These are phyloP conservation scores for Coprinellus micaceus DNA, from an alignment of 768 basidiomycete genomes.

Conservation along the genomic window DNA sequence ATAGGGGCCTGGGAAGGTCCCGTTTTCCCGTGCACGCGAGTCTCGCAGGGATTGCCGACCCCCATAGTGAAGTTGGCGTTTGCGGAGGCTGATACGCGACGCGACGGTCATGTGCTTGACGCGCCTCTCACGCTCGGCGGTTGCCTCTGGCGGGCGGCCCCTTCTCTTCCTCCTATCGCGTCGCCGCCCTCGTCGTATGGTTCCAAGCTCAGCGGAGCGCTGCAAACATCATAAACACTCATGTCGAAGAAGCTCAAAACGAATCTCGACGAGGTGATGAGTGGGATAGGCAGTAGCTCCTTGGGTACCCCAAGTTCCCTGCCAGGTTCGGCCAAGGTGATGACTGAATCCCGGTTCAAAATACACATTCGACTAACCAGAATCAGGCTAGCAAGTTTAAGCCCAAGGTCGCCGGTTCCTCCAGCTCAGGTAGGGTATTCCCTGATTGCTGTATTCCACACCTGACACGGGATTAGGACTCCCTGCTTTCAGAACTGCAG, in stretches of 20 bases:
- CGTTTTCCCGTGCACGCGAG: too few species aligned
- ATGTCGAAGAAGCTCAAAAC: background rate
- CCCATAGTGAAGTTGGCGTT: too few species aligned
- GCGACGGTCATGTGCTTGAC: background rate
- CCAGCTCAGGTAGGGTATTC: background rate
- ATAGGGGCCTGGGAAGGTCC: too few species aligned
- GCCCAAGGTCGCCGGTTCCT: background rate
- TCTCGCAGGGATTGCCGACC: too few species aligned
- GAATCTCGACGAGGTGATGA: background rate
- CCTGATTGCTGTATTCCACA: background rate
- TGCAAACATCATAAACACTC: background rate
- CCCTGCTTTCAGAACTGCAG: conserved; percentile 45
- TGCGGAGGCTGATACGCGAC: background rate
- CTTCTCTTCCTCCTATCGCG: background rate
- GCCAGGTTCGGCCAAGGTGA: background rate
- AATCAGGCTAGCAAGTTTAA: background rate
- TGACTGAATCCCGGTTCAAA: background rate
- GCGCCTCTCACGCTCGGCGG: background rate
- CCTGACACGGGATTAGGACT: conserved; percentile 14
- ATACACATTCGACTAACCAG: background rate
- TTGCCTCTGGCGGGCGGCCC: background rate
- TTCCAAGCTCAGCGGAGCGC: background rate
- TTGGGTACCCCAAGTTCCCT: background rate
- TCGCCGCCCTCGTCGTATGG: background rate
- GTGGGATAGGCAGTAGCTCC: background rate